These are phyloP conservation scores for Neocatenulostroma microsporum DNA, from an alignment of 2,329 filamentous ascomycete genomes.

Conservation along the genomic window DNA sequence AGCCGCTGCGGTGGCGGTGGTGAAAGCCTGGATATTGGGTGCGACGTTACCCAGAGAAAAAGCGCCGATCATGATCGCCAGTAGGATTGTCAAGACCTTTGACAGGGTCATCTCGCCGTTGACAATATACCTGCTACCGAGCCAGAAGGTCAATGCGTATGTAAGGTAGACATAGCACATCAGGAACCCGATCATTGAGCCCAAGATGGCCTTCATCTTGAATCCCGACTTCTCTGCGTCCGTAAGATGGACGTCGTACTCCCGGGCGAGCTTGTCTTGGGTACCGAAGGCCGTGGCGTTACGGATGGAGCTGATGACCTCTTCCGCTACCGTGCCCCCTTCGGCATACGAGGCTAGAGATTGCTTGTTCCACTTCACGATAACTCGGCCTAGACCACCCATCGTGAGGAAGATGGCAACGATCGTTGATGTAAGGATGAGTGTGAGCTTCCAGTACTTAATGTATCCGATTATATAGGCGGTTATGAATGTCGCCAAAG, in stretches of 20 bases:
- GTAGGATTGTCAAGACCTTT: conserved; percentile 72
- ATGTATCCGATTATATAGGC: conserved; percentile 87
- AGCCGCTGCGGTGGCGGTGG: conserved; percentile 71
- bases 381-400: conserved; percentile 63
- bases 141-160: conserved; percentile 83
- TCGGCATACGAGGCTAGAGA: conserved; percentile 71
- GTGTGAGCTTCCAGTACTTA: conserved; percentile 85
- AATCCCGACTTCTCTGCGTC: conserved; percentile 69
- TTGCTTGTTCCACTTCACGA: conserved; percentile 72
- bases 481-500: conserved; percentile 73
- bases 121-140: conserved; percentile 68
- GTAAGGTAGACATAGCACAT: conserved; percentile 80
- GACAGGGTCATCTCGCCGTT: conserved; percentile 58
- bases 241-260: conserved; percentile 70
- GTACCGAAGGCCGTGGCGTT: conserved; percentile 91
- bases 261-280: conserved; percentile 78
- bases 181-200: conserved; percentile 73
- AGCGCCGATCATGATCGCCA: conserved; percentile 87
- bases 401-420: conserved; percentile 71
- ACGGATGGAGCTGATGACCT: conserved; percentile 87
- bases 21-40: conserved; percentile 80
- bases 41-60: conserved; percentile 84
- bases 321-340: conserved; percentile 83
- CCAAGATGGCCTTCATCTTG: conserved; percentile 64
- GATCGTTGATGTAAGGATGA: conserved; percentile 78